Base-by-base conservation (phyloP, 2,329 filamentous ascomycete genomes). In the Paecilomyces fulvus region DNA sequence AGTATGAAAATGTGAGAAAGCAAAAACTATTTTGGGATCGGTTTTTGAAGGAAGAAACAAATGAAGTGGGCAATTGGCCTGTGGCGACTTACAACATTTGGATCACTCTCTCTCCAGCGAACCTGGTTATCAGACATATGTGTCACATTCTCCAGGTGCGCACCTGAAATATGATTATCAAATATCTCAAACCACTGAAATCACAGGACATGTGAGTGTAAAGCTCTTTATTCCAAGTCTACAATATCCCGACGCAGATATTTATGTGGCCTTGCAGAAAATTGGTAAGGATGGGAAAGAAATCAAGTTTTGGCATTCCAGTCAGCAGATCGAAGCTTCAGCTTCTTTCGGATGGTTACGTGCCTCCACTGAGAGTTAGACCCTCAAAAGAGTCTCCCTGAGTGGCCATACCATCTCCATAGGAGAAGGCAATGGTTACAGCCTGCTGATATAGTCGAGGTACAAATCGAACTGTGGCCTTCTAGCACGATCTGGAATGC, bases 321-420 rank as follows among this genome's bases (percentile, higher is more conserved):
- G 30, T 11, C 30, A 33, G 9, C 30, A 33, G 9, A 3, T 33
- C 30, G 30, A 33, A 33, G 30, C 30, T 11, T 33, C 30, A 1
- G 30, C 30, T 33, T 33, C 30, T 9, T 33, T 33, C 5, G 53
- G 53, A n/a, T 55, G 53, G 53, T 37, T 55, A 20, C 53, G 53
- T 11, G 53, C 53, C 25, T 55, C 53, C 53, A 55, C 53, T 51
- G 50, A n/a, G 48, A 53, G 23, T 49, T 53, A 20, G 51, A 53
- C 20, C 23, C 49, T 14, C 17, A 14, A 52, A 17, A 50, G 31
- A 56, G 25, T 46, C 30, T 56, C 12, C 49, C 30, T 31, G 31
- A 56, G 28, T 51, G 50, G 52, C 55, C 55, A 23, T 56, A 56
- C 28, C 50, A 56, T 33, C 30, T 33, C 12, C 30, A 33, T 8